Conservation (phyloP, 2,329 filamentous ascomycete species). For the Penicillium crustosum region DNA sequence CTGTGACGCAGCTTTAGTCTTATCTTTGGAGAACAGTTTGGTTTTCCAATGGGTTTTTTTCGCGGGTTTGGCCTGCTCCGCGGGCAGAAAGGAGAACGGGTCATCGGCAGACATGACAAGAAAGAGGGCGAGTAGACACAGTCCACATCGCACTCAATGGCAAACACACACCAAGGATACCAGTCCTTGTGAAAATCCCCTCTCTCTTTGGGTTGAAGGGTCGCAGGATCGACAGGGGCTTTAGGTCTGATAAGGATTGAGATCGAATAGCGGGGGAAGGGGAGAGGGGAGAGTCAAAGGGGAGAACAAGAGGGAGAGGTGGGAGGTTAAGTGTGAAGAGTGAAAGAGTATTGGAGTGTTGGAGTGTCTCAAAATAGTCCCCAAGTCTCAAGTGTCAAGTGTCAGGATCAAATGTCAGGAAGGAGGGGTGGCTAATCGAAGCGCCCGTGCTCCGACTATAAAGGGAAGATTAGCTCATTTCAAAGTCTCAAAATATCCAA, state of each 20-base stretch:
- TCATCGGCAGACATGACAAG: constrained; percentile 38
- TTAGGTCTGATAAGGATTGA: neutral
- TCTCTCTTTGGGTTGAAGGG: constrained; percentile 7
- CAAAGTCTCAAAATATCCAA: neutral
- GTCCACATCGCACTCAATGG: constrained; percentile 36
- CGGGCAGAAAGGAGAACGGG: constrained; percentile 38
- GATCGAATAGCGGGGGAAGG: constrained; percentile 2
- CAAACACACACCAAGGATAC: constrained; percentile 10
- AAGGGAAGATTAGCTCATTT: constrained; percentile 2
- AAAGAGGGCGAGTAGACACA: constrained; percentile 29
- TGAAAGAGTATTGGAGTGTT: neutral
- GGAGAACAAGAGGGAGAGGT: neutral
- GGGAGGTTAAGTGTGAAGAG: neutral
- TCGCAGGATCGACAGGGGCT: constrained; percentile 25
- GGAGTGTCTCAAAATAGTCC: neutral
- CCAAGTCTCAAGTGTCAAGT: neutral
- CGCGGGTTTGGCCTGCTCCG: constrained; percentile 32
- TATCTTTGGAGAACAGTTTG: constrained; percentile 51
- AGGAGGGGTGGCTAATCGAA: constrained; percentile 10
- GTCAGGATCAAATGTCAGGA: neutral
- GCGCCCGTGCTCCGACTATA: constrained; percentile 4
- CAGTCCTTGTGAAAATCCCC: constrained; percentile 17
- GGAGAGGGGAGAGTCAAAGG: neutral
- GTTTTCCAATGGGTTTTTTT: constrained; percentile 48
- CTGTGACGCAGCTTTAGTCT: constrained; percentile 38